Evolutionary conservation across 805 yeast species (phyloP), one percentile per base, ranked within the genome.

Genomic region (Candida ipomoeae): DNA sequence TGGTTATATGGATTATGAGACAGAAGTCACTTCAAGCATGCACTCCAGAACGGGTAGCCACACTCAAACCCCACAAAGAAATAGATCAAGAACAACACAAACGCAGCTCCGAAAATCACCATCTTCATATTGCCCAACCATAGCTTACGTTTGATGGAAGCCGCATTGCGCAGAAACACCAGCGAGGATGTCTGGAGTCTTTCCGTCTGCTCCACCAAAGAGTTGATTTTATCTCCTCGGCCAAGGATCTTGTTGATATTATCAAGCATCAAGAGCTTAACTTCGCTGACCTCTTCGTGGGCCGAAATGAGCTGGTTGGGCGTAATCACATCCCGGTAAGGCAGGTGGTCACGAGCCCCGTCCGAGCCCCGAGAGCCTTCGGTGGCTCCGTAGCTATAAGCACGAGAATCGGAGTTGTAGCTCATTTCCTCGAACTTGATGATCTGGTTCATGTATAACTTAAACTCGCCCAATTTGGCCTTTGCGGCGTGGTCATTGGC

Each of bases 151-250:
- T 81, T 81, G 34, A 87, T 77, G 47, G 77, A 73, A 21, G 77
- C 80, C 1, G 96, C 85, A 52, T 82, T 77, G 55, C 84, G 81
- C 56, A 88, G 82, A 64, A 89, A 89, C 26, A 84, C 77, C 67
- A 74, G 78, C 7, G 94, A 81, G 34, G 81, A 80, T 37, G 79
- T 75, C 56, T 83, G 87, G 65, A 89, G 75, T 48, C 82, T 75
- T 54, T 86, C 85, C 1, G 96, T 89, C 64, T 89, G 89, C 64
- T 84, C 87, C 31, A 89, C 92, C 55, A 89, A 73, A 37, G 79
- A 66, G 56, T 81, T 79, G 51, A 89, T 81, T 47, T 87, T 78
- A 60, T 89, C 96, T 18, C 95, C 96, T 46, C 96, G 78, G 56
- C 81, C 82, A 57, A 89, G 70, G 23, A 89, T 77, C 62, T 81